Evolutionary conservation across 1,284 basidiomycete species (phyloP).

Genomic region (Leccinum insigne): DNA sequence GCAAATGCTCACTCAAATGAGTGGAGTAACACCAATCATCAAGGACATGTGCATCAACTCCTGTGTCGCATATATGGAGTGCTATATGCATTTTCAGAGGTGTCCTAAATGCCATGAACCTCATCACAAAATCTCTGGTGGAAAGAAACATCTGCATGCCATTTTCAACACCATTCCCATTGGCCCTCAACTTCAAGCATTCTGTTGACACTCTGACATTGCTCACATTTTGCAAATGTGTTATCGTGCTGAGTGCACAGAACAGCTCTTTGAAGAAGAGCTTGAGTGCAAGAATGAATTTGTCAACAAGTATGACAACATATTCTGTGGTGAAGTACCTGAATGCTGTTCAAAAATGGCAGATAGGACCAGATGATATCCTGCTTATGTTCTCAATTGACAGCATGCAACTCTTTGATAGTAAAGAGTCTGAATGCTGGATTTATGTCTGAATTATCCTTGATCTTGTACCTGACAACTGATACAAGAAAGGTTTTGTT

Average conservation of each 20-base stretch:
- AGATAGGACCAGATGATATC: conserved; percentile 12
- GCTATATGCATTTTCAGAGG: not conserved
- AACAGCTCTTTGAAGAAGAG: conserved; percentile 9
- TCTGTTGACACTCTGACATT: conserved; percentile 23
- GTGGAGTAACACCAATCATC: conserved; percentile 1
- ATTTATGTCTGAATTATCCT: conserved; percentile 13
- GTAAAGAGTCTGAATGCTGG: conserved; percentile 7
- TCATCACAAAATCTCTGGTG: not conserved
- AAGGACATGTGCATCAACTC: conserved; percentile 12
- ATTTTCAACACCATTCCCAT: conserved; percentile 33
- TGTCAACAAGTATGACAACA: conserved; percentile 16
- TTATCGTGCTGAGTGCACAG: conserved; percentile 12
- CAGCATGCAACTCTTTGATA: conserved; percentile 3
- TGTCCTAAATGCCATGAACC: conserved; percentile 24
- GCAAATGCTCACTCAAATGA: conserved; percentile 2
- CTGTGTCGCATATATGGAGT: conserved; percentile 11
- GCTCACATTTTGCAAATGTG: conserved; percentile 21
- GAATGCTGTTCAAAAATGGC: conserved; percentile 20
- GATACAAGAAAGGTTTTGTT: conserved; percentile 7
- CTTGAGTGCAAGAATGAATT: conserved; percentile 5
- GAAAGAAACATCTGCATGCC: conserved; percentile 4
- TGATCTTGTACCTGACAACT: not conserved
- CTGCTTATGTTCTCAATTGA: conserved; percentile 4
- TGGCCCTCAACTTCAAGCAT: conserved; percentile 27
- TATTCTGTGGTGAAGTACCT: conserved; percentile 19